A percentile compares a stretch with the other conserved stretches of the same genome.
Evolutionary conservation across 768 basidiomycete genomes (phyloP).

Genomic region (Auricularia sp.): DNA sequence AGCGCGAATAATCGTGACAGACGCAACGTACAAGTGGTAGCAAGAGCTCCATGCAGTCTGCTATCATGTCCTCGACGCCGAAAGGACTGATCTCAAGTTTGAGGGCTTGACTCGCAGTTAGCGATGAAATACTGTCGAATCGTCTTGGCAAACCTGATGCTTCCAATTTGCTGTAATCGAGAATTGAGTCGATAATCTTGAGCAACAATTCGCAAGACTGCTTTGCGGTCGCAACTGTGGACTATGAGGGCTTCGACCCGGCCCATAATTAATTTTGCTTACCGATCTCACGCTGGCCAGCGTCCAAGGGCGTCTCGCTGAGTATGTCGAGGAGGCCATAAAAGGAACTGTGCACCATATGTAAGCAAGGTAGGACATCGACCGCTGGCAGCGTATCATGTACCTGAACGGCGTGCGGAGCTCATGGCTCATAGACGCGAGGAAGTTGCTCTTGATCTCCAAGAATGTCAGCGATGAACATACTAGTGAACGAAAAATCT

Average conservation of each 20-base stretch:
- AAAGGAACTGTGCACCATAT: slow-evolving; percentile 40
- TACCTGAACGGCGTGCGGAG: slow-evolving; percentile 68
- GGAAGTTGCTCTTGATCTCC: slow-evolving; percentile 69
- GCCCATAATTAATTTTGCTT: slow-evolving; percentile 3
- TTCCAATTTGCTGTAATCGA: slow-evolving; percentile 73
- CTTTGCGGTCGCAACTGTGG: slow-evolving; percentile 61
- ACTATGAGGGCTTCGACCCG: neutral
- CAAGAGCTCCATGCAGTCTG: slow-evolving; percentile 68
- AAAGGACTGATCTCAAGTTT: slow-evolving; percentile 62
- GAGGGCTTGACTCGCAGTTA: slow-evolving; percentile 32
- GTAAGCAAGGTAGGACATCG: neutral
- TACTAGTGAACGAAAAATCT: slow-evolving; percentile 7
- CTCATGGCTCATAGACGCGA: slow-evolving; percentile 72
- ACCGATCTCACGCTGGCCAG: slow-evolving; percentile 64
- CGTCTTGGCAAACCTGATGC: slow-evolving; percentile 41
- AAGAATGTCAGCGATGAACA: neutral
- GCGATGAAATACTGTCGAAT: slow-evolving; percentile 4
- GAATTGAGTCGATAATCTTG: slow-evolving; percentile 72
- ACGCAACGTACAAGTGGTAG: slow-evolving; percentile 37
- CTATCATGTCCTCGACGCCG: slow-evolving; percentile 59
- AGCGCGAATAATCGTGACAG: neutral
- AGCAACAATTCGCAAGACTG: slow-evolving; percentile 66
- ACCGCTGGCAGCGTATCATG: neutral
- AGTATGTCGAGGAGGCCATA: slow-evolving; percentile 69
- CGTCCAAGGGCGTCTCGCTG: slow-evolving; percentile 57